Base-by-base conservation (phyloP, 805 yeast species). In the Lipomyces kockii region DNA sequence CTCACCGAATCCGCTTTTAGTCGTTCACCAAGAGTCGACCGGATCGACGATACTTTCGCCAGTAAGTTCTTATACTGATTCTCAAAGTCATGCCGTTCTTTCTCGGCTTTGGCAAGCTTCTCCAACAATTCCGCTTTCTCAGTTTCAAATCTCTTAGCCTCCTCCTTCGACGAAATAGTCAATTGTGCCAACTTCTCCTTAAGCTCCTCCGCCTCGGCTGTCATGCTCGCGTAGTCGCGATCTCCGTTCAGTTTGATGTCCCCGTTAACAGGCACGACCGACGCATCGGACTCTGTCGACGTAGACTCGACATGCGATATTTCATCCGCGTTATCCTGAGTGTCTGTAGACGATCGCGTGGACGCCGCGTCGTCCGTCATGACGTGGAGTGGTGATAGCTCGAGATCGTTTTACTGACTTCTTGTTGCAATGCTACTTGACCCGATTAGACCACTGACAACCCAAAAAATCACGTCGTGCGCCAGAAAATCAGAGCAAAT, bases 61-160 rank as follows among this genome's bases (percentile, higher is more conserved):
- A 78, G 71, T 14, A 81, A 72, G 27, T 69, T 69, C 61, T 79
- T 79, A 61, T 86, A 77, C 69, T 85, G 85, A 22, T 72, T 76
- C 58, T 79, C 83, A 20, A 75, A 71, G 29, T 76, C 78, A 46
- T 78, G 82, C 27, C 84, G 76, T 58, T 79, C 80, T 20, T 82
- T 84, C 71, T 85, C 85, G 0, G 85, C 81, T 3, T 79, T 80
- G 54, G 85, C 91, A 22, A 90, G 79, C 71, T 89, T 90, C 2
- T 77, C 78, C 74, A 89, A 89, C 0, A 91, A 25, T 35, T 11
- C 25, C 9, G 46, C 14, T 51, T 53, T 51, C 46, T 14, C 35
- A 52, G 52, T 53, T 5, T 39, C 35, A 49, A 61, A 39, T 58
- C 66, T 22, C 65, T n/a, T 46, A 63, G 54, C 11, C 22, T 27